phyloP scores from a whole-genome alignment of 495 filamentous ascomycete species.

The Clavariopsis aquatica region DNA sequence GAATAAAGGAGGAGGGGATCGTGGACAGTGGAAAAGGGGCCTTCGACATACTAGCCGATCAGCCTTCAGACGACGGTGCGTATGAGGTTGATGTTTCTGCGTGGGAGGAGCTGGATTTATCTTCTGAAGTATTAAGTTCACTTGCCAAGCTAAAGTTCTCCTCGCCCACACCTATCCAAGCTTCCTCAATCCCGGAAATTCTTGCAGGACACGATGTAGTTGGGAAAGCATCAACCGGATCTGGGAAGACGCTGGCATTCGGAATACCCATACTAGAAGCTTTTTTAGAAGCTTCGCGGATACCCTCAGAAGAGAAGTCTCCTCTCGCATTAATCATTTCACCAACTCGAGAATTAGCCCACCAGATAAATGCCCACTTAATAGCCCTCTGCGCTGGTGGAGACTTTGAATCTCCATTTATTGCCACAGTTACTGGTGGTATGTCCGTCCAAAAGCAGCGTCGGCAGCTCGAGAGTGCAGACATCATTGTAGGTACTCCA shows the following conservation, averaged over 20 bases:
- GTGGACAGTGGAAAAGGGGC: conserved; percentile 10
- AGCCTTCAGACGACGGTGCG: conserved; percentile 28
- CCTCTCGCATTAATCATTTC: conserved; percentile 88
- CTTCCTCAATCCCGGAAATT: conserved; percentile 74
- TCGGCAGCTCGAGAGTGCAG: conserved; percentile 69
- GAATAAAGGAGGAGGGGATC: conserved; percentile 38
- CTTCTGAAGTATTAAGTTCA: conserved; percentile 65
- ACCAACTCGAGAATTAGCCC: conserved; percentile 88
- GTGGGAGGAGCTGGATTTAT: conserved; percentile 74
- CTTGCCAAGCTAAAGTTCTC: conserved; percentile 75
- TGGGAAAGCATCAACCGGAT: conserved; percentile 80
- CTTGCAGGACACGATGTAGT: conserved; percentile 72
- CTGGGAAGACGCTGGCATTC: conserved; percentile 82
- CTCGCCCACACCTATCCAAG: conserved; percentile 79
- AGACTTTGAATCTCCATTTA: conserved; percentile 60
- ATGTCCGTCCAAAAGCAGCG: conserved; percentile 91
- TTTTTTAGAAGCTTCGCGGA: conserved; percentile 52
- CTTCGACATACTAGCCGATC: conserved; percentile 37
- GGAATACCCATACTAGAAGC: conserved; percentile 75
- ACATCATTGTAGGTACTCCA: conserved; percentile 89
- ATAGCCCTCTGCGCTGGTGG: conserved; percentile 63
- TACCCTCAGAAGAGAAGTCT: conserved; percentile 44
- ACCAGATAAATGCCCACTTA: conserved; percentile 83
- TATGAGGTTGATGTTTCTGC: conserved; percentile 62
- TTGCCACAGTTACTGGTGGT: conserved; percentile 85